Base-by-base conservation (phyloP, 2,329 filamentous ascomycete species). In the Claviceps fusiformis region DNA sequence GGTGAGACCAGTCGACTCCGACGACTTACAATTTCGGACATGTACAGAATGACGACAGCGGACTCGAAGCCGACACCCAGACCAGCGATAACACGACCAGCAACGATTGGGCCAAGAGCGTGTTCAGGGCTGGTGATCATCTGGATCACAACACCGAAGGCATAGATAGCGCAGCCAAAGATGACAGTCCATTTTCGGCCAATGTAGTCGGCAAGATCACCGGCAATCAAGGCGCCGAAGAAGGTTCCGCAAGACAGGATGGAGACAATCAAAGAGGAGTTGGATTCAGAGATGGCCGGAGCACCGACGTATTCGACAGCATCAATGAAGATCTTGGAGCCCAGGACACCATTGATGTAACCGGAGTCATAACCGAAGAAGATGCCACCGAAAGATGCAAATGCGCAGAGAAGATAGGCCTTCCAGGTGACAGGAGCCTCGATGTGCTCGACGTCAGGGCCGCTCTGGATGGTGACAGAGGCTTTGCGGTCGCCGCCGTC, bases 321-420 rank as follows among this genome's bases (percentile, higher is more conserved):
- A 11, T 69, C 47, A 65, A 77, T 75, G 71, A 85, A 83, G 67
- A 71, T 69, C 13, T 65, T 45, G 60, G 75, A 72, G 61, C 74
- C 79, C 45, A 79, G 71, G 57, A 85, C 80, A 66, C 82, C 82
- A 67, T 81, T 82, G 73, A 87, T 87, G 71, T 86, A 87, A 62
- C 86, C 86, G 46, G 85, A 87, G 64, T 89, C 86, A 70, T 87
- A 90, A 52, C 86, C 86, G 70, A 89, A 87, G 73, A 89, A 85
- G 71, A 88, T 86, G 69, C 81, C 83, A 64, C 83, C 83, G 58
- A 86, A 85, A 39, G 83, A 81, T 57, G 83, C 83, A 60, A 86
- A 87, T 60, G 81, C 83, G 69, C 83, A 86, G 65, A 86, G 78
- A 52, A 85, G 58, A 68, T 87, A 86, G 55, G 83, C 83, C 73